Percentiles rank a stretch among this genome's conserved stretches.
These are phyloP conservation scores for Naganishia liquefaciens DNA, from an alignment of 1,284 basidiomycete genomes.

Conservation along the genomic window DNA sequence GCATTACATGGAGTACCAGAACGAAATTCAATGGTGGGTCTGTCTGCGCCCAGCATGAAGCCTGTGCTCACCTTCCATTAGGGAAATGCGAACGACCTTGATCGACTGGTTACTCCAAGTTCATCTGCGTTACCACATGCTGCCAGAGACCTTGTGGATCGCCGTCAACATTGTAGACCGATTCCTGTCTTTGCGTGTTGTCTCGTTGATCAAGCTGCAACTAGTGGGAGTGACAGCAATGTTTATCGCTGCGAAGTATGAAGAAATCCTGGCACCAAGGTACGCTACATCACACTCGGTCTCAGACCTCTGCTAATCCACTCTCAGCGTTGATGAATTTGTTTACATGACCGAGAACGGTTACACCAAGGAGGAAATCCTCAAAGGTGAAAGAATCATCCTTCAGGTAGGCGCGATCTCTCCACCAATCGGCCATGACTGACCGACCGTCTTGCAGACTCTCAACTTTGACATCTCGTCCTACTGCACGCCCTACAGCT, in stretches of 20 bases:
- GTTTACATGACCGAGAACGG: constrained; percentile 96
- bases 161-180: constrained; percentile 67
- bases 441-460: constrained; percentile 56
- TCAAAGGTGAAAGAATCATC: constrained; percentile 96
- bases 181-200: constrained; percentile 64
- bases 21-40: constrained; percentile 83
- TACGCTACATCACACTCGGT: constrained; percentile 33
- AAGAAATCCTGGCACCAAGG: constrained; percentile 70
- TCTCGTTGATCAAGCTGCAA: constrained; percentile 65
- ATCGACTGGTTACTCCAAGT: constrained; percentile 65
- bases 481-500: constrained; percentile 98
- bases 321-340: constrained; percentile 79
- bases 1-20: constrained; percentile 92
- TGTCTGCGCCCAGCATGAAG: background rate
- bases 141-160: constrained; percentile 68
- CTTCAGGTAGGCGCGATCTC: constrained; percentile 60
- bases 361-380: constrained; percentile 90
- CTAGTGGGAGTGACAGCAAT: constrained; percentile 66
- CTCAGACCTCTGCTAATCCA: background rate
- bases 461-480: constrained; percentile 94
- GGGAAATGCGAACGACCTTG: constrained; percentile 60
- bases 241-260: constrained; percentile 68
- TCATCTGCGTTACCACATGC: constrained; percentile 67
- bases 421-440: background rate
- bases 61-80: constrained; percentile 32